These are phyloP conservation scores for Vickermania ingenoplastis DNA, from an alignment of 208 protist genomes.

Conservation along the genomic window DNA sequence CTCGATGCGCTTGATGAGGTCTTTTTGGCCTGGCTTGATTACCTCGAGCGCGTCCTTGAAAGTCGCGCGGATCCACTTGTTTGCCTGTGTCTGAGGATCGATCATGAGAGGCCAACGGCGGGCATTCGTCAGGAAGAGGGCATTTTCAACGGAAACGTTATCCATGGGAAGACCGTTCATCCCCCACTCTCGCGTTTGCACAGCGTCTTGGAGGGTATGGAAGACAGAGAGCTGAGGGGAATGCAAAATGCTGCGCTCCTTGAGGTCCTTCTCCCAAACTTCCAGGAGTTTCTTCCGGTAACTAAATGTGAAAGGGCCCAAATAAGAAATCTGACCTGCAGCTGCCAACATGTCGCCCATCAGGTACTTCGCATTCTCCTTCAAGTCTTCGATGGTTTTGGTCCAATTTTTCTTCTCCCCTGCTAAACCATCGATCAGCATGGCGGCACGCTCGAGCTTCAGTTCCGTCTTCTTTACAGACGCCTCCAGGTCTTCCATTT, in stretches of 20 bases:
- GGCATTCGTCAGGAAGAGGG: conserved; percentile 91
- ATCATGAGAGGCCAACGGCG: conserved; percentile 98
- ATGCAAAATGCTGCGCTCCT: conserved; percentile 63
- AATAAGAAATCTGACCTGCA: conserved; percentile 93
- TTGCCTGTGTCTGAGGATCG: conserved; percentile 97
- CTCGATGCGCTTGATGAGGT: conserved; percentile 93
- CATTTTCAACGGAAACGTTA: conserved; percentile 95
- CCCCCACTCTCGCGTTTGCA: conserved; percentile 91
- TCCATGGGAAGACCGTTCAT: conserved; percentile 95
- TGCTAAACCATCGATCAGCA: conserved; percentile 94
- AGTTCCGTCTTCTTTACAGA: conserved; percentile 92
- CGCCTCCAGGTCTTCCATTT: conserved; percentile 91
- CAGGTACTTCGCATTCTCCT: conserved; percentile 74
- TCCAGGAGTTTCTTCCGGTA: conserved; percentile 87
- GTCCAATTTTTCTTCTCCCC: conserved; percentile 95
- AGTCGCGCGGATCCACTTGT: conserved; percentile 96
- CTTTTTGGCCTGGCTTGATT: conserved; percentile 93
- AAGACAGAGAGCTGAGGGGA: conserved; percentile 80
- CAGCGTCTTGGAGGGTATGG: conserved; percentile 91
- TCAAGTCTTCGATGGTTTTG: conserved; percentile 84
- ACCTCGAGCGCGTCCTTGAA: conserved; percentile 94
- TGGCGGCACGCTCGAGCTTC: conserved; percentile 92
- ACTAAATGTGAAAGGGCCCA: conserved; percentile 92
- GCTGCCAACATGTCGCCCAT: conserved; percentile 96
- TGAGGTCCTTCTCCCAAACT: conserved; percentile 80